Base-by-base conservation (phyloP, 768 basidiomycete genomes). In the Psilocybe tampanensis region DNA sequence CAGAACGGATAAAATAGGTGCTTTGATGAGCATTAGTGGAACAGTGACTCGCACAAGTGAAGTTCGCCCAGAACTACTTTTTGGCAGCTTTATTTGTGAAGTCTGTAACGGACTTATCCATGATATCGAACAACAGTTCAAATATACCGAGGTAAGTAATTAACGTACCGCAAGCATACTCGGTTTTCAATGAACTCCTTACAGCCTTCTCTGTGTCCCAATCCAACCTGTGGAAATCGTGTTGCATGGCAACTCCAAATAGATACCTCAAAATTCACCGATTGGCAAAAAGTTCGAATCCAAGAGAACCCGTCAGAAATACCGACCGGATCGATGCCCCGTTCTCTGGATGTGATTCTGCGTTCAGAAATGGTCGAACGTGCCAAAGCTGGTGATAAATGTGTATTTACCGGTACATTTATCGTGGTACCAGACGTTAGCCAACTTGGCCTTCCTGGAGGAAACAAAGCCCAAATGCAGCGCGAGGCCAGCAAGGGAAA, bases 291-390 rank as follows among this genome's bases (percentile, higher is more conserved):
- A 72, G 95, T 98, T 47, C 88, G 97, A 43, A 98, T 99, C 44
- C 97, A 99, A 68, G 97, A 99, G 76, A 98, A 98, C 66, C 89
- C 96, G 9, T 97, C 95, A 23, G 97, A 98, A 74, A 98, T 99
- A 55, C 97, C 97, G 1, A 98, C 96, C 0, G 97, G 97, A 1
- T 93, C 90, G 2, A 99, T 98, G 97, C 97, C 97, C 24, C 88
- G 96, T 29, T 96, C 94, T 23, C 76, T 98, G 55, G 96, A 98
- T 69, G 96, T 98, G 42, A 93, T 98, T 61, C 84, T 98, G 7
- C 89, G 97, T 24, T 88, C 89, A 3, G 97, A 98, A 67, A 84
- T 98, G 63, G 97, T 99, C 34, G 97, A 99, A 71, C 86, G 94
- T n/a, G 96, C 96, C 12, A 99, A 99, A 70, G 97, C 97, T 1